Conservation (phyloP, 2,329 filamentous ascomycete genomes). For the Elsinoe perseae region DNA sequence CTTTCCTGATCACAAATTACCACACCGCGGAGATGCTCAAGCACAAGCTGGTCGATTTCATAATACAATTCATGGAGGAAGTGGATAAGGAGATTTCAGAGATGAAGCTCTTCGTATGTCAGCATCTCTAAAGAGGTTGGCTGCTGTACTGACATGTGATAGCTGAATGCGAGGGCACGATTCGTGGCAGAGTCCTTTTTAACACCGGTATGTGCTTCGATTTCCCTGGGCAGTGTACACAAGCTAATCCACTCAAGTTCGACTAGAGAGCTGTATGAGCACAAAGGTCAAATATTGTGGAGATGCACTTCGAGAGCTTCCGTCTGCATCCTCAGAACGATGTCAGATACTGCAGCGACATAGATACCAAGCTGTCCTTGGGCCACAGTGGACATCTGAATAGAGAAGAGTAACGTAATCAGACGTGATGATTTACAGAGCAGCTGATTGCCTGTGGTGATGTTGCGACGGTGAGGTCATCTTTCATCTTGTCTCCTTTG, state of each 20-base stretch:
- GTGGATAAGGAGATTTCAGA: slow-evolving; percentile 99
- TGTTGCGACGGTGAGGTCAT: neutral
- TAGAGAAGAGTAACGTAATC: neutral
- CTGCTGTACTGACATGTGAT: slow-evolving; percentile 29
- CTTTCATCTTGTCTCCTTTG: neutral
- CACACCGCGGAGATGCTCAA: slow-evolving; percentile 98
- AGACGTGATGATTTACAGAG: neutral
- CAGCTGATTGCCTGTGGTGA: neutral
- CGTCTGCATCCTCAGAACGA: no score
- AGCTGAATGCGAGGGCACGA: slow-evolving; percentile 93
- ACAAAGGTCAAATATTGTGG: no score
- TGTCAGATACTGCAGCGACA: no score
- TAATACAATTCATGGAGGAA: slow-evolving; percentile 99
- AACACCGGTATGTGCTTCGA: slow-evolving; percentile 60
- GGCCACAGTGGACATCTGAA: neutral
- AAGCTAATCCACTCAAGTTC: neutral
- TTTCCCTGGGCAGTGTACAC: neutral
- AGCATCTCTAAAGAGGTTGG: neutral
- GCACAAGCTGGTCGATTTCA: slow-evolving; percentile 98
- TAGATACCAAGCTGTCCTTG: neutral
- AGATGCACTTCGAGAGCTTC: no score
- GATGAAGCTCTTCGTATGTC: slow-evolving; percentile 96
- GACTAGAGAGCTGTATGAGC: no score
- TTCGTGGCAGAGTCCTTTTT: slow-evolving; percentile 98
- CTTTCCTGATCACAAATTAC: slow-evolving; percentile 97